Conservation (phyloP, 129 eudicot species). For the Solidago caesia region DNA sequence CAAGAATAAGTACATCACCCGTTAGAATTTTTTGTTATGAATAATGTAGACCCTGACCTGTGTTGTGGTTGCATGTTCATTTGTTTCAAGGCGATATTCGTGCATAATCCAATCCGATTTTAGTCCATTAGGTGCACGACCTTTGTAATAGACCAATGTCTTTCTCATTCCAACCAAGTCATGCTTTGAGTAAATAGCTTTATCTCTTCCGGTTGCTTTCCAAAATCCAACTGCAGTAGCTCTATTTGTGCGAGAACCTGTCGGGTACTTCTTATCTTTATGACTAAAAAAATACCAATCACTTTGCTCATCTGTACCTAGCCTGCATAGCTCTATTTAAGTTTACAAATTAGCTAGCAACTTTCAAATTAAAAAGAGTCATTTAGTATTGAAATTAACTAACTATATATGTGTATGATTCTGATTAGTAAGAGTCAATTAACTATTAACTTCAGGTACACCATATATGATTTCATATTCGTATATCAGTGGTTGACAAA, state of each 20-base stretch:
- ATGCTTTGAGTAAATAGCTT: slow-evolving; percentile 76
- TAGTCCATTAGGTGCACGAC: slow-evolving; percentile 95
- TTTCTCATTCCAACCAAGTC: slow-evolving; percentile 94
- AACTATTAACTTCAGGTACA: background rate
- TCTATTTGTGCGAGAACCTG: slow-evolving; percentile 89
- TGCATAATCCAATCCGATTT: slow-evolving; percentile 98
- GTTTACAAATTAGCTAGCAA: background rate
- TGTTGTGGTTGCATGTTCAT: slow-evolving; percentile 68
- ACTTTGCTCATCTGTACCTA: slow-evolving; percentile 80
- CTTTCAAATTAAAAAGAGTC: background rate
- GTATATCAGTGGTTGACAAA: slow-evolving; percentile 6
- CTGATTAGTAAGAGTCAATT: background rate
- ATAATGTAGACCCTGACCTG: slow-evolving; percentile 38
- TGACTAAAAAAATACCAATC: slow-evolving; percentile 96
- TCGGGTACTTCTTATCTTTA: slow-evolving; percentile 92
- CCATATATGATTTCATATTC: background rate
- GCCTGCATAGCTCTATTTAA: slow-evolving; percentile 68
- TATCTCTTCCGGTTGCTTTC: slow-evolving; percentile 97
- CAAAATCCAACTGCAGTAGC: slow-evolving; percentile 94
- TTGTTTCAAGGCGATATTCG: slow-evolving; percentile 86
- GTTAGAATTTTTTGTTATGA: background rate
- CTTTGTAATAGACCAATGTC: slow-evolving; percentile 84
- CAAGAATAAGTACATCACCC: background rate
- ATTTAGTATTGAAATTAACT: background rate
- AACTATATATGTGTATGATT: background rate